These are phyloP conservation scores for Castanospermum australe DNA, from an alignment of 306 rosid genomes.

Conservation along the genomic window DNA sequence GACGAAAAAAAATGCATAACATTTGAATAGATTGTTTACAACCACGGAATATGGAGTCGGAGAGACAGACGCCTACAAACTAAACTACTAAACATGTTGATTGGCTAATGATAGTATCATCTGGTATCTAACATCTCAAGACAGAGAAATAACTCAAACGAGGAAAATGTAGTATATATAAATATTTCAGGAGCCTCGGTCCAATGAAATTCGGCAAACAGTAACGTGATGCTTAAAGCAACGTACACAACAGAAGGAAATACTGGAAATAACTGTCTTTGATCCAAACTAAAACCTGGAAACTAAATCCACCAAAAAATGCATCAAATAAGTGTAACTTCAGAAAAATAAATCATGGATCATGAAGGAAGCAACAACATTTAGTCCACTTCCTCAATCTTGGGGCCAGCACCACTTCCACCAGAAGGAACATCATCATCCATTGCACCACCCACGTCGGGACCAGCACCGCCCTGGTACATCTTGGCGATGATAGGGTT, in stretches of 20 bases:
- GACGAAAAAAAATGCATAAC: background rate
- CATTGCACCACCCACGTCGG: constrained; percentile 22
- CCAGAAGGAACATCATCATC: constrained; percentile 36
- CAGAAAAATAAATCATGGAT: background rate
- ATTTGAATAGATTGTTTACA: background rate
- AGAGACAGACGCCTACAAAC: too few relatives aligned
- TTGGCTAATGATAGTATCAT: too few relatives aligned
- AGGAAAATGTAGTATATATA: background rate
- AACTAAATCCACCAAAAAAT: background rate
- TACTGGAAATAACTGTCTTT: background rate
- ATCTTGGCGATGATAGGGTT: constrained; percentile 48
- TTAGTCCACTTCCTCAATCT: constrained; percentile 47
- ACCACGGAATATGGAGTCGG: background rate
- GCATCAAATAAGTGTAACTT: background rate
- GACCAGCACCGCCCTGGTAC: constrained; percentile 60
- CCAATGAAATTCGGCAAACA: background rate
- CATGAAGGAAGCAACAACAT: background rate
- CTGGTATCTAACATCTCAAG: too few relatives aligned
- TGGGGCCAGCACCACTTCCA: constrained; percentile 38
- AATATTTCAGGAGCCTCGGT: background rate
- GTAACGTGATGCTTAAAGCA: background rate
- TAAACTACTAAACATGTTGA: too few relatives aligned
- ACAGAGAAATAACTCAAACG: background rate
- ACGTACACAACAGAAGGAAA: background rate
- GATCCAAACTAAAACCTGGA: background rate